Evolutionary conservation across 495 filamentous ascomycete species (phyloP).

Genomic region (Aspergillus biplanus): DNA sequence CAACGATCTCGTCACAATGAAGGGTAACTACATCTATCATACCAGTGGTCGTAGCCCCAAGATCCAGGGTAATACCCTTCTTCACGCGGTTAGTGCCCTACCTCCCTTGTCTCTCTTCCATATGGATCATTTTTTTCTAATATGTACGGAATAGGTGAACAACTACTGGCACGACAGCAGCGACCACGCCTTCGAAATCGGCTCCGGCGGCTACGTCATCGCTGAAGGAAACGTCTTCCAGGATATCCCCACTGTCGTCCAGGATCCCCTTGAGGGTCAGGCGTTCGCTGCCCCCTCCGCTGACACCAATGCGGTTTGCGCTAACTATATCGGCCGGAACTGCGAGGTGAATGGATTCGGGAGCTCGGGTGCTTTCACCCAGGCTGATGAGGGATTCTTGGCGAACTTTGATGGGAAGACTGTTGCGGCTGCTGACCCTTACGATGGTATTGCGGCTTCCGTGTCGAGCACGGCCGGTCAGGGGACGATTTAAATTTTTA

Average conservation of each 20-base stretch:
- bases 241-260: conserved; percentile 41
- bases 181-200: conserved; percentile 62
- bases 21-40: conserved; percentile 53
- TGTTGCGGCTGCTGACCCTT: conserved; percentile 38
- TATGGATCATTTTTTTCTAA: not conserved
- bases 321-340: conserved; percentile 44
- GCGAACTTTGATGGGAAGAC: conserved; percentile 45
- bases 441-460: conserved; percentile 27
- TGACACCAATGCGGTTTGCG: conserved; percentile 42
- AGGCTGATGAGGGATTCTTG: conserved; percentile 39
- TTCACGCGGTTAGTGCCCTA: conserved; percentile 37
- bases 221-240: conserved; percentile 63
- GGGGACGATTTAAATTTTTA: conserved; percentile 21
- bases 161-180: conserved; percentile 60
- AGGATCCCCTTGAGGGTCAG: conserved; percentile 38
- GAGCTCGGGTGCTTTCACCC: conserved; percentile 38
- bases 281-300: conserved; percentile 45
- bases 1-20: conserved; percentile 47
- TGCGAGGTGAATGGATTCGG: conserved; percentile 54
- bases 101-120: not conserved
- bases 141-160: conserved; percentile 47
- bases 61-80: conserved; percentile 45
- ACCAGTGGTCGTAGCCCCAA: conserved; percentile 49
- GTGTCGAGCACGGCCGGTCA: conserved; percentile 29
- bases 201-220: conserved; percentile 51